Base-by-base conservation (phyloP, 768 basidiomycete genomes). In the Rhizopogon vesiculosus region DNA sequence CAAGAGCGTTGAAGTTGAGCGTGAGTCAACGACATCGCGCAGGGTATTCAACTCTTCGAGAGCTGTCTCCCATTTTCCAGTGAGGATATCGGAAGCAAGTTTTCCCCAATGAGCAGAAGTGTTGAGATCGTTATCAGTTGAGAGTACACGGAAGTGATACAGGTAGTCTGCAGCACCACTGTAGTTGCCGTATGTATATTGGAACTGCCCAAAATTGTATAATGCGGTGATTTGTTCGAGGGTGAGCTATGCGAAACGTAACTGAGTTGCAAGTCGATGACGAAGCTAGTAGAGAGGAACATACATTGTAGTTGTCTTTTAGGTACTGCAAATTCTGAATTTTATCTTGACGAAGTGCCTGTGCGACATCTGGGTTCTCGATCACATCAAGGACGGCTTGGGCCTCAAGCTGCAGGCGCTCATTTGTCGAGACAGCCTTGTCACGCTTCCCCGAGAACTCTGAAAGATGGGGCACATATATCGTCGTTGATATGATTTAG, bases 21-120 rank as follows among this genome's bases (percentile, higher is more conserved):
- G 84, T 5, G 89, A 84, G 71, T 98, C 96, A 69, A 98, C 89
- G 49, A 85, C 76, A 51, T 98, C 96, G 31, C 93, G 85, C n/a
- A 99, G 83, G 31, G 91, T 88, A 76, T 95, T 94, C 63, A 98
- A 86, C 68, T 98, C 96, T 65, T 93, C 90, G 12, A 97, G 81
- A 1, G 96, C 94, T n/a, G 86, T 81, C 56, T 95, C 92, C 94
- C 94, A 98, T 62, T 89, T 85, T 43, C 96, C 97, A 3, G 87
- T 87, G 50, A 99, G 85, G 68, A 98, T 96, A 70, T 98, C 93
- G 31, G 89, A 94, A 39, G 94, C 92, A 60, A 98, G 90, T 73
- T 98, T 98, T 10, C 97, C 97, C 97, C 96, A 99, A 74, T 95
- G 92, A 3, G 96, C 93, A 5, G 97, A 98, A 39, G 92, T 89